These are phyloP conservation scores for Rubia tinctorum DNA, from an alignment of 305 asterid genomes.

Conservation along the genomic window DNA sequence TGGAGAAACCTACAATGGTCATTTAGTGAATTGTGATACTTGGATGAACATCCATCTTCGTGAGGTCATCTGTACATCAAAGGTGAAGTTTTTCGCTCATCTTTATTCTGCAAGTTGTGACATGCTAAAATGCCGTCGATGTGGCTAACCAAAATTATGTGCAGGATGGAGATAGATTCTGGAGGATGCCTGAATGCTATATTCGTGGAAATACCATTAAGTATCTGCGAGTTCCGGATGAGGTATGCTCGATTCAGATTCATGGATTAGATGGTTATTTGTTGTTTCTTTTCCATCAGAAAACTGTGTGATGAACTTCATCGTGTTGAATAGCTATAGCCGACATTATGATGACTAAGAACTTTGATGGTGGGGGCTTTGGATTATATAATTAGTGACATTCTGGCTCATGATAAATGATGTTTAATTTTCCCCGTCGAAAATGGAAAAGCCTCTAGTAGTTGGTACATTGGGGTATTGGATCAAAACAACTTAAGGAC, in stretches of 20 bases:
- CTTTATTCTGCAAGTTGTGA: too few relatives aligned
- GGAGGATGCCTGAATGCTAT: slow-evolving; percentile 67
- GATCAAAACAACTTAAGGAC: background rate
- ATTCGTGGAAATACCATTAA: slow-evolving; percentile 52
- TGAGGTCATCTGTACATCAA: slow-evolving; percentile 95
- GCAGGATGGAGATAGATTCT: slow-evolving; percentile 60
- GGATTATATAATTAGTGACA: background rate
- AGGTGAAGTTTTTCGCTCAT: slow-evolving; percentile 40
- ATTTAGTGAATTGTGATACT: slow-evolving; percentile 92
- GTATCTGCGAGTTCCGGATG: slow-evolving; percentile 61
- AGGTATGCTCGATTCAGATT: slow-evolving; percentile 25
- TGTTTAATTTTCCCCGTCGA: background rate
- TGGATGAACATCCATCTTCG: slow-evolving; percentile 99
- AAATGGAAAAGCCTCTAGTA: background rate
- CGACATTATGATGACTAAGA: background rate
- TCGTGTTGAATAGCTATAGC: background rate
- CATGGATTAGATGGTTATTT: background rate
- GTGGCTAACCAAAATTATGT: slow-evolving; percentile 8
- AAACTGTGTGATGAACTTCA: background rate
- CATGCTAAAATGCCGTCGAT: background rate
- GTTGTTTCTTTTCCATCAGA: background rate
- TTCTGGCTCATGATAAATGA: background rate
- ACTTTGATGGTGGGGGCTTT: background rate
- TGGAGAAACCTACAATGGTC: slow-evolving; percentile 97
- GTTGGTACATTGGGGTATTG: background rate